Base-by-base conservation (phyloP, 2,329 filamentous ascomycete genomes). In the Trichoderma koningii region DNA sequence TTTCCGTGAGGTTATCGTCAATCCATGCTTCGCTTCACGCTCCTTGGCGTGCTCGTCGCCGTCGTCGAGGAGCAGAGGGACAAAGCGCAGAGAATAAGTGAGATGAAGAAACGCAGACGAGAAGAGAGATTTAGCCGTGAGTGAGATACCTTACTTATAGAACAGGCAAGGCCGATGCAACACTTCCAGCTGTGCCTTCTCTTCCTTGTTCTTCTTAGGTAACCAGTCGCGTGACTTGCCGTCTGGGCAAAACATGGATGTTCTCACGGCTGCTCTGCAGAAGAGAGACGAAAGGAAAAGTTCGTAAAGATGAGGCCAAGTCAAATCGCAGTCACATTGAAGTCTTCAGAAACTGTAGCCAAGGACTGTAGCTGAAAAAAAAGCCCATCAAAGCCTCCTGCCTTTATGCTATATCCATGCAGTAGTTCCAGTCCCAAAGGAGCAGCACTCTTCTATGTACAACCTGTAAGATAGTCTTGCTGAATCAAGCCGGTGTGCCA, bases 381-480 rank as follows among this genome's bases (percentile, higher is more conserved):
- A 28, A 60, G n/a, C 15, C 7, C 10, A 42, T n/a, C 21, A 15
- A 23, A 10, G 15, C 9, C 23, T 42, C 19, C 42, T 34, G n/a
- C 17, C 38, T 26, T 23, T 34, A 5, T 47, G 3, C 50, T 28
- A 45, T 23, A 23, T 14, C 41, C 26, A 38, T 63, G 55, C 55
- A 59, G 26, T 38, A 26, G 7, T 17, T 26, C 21, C 10, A 50
- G 41, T n/a, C 56, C 48, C 12, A 17, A 23, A 9, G 44, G 19
- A 34, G n/a, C 6, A 62, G 7, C n/a, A 41, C 55, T 23, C 23
- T 10, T 55, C n/a, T 55, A 62, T 57, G 55, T 66, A 57, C 56
- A 65, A 55, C 23, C 41, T 48, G 48, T 23, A 38, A 28, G 67
- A 44, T 28, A 41, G n/a, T 63, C 65, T 68, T 69, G 23, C 69